These are phyloP conservation scores for Leucocoprinus birnbaumii DNA, from an alignment of 768 basidiomycete species.

Conservation along the genomic window DNA sequence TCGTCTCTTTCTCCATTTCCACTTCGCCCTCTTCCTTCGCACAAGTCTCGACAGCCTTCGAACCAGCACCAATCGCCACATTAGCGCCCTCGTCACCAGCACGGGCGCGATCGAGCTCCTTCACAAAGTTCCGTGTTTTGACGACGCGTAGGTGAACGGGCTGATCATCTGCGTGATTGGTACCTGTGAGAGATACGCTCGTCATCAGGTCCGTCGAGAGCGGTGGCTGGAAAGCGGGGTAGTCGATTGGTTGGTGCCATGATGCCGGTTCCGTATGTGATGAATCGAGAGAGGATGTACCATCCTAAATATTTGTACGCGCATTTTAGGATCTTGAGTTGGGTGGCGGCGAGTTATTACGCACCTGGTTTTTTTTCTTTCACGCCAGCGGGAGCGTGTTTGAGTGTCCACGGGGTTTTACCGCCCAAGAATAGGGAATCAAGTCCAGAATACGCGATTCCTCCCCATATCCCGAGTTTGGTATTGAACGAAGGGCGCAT, in stretches of 20 bases:
- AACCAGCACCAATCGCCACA: conserved; percentile 27
- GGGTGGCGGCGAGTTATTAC: background rate
- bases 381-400: conserved; percentile 44
- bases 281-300: conserved; percentile 48
- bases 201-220: conserved; percentile 93
- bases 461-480: conserved; percentile 78
- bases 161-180: conserved; percentile 97
- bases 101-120: conserved; percentile 18
- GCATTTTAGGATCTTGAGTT: no score
- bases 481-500: conserved; percentile 87
- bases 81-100: conserved; percentile 16
- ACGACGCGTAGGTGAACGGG: conserved; percentile 82
- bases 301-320: conserved; percentile 17
- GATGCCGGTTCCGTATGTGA: conserved; percentile 67
- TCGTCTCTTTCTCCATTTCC: conserved; percentile 39
- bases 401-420: conserved; percentile 90
- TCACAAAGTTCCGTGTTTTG: conserved; percentile 25
- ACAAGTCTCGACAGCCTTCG: conserved; percentile 23
- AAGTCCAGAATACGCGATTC: conserved; percentile 84
- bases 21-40: conserved; percentile 21
- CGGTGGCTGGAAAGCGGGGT: conserved; percentile 85
- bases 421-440: conserved; percentile 86
- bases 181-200: conserved; percentile 84
- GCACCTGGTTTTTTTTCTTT: conserved; percentile 23
- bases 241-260: conserved; percentile 71